Evolutionary conservation across 495 filamentous ascomycete genomes (phyloP).

Genomic region (Schizothecium vesticola): DNA sequence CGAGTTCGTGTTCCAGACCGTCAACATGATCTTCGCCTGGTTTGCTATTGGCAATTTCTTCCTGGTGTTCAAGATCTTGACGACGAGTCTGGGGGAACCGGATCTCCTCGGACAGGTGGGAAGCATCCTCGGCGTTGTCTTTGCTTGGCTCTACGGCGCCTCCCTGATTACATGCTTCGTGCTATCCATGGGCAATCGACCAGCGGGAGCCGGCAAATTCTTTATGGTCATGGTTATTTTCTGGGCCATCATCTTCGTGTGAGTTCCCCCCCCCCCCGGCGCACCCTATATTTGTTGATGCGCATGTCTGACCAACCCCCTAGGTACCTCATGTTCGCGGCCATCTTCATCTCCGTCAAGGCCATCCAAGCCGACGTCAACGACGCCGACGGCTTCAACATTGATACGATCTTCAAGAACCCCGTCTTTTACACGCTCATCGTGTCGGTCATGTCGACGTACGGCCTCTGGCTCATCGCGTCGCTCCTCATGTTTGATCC

Average conservation of each 20-base stretch:
- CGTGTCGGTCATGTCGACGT: constrained; percentile 85
- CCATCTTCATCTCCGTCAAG: constrained; percentile 87
- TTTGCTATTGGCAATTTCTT: constrained; percentile 99
- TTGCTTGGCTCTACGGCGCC: constrained; percentile 93
- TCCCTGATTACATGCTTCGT: constrained; percentile 94
- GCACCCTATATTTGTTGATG: not conserved
- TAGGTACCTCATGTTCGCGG: constrained; percentile 88
- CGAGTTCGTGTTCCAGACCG: constrained; percentile 88
- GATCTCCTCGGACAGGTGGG: constrained; percentile 69
- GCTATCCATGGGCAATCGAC: constrained; percentile 88
- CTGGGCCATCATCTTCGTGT: constrained; percentile 93
- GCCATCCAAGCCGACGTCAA: constrained; percentile 68
- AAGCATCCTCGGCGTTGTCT: constrained; percentile 75
- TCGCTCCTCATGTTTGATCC: constrained; percentile 97
- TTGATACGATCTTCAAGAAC: constrained; percentile 74
- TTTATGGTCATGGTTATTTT: constrained; percentile 98
- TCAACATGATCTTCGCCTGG: constrained; percentile 98
- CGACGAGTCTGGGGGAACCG: constrained; percentile 65
- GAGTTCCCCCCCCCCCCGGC: constrained; percentile 28
- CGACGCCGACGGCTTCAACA: constrained; percentile 53
- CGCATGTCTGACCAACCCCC: constrained; percentile 15
- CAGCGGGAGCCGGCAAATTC: constrained; percentile 85
- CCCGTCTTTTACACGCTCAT: constrained; percentile 89
- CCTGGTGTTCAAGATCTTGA: constrained; percentile 96
- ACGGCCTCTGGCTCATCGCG: constrained; percentile 86